A percentile compares a stretch with the other conserved stretches of the same genome.
These are phyloP conservation scores for Gossypium anomalum DNA, from an alignment of 345 rosid genomes.

Conservation along the genomic window DNA sequence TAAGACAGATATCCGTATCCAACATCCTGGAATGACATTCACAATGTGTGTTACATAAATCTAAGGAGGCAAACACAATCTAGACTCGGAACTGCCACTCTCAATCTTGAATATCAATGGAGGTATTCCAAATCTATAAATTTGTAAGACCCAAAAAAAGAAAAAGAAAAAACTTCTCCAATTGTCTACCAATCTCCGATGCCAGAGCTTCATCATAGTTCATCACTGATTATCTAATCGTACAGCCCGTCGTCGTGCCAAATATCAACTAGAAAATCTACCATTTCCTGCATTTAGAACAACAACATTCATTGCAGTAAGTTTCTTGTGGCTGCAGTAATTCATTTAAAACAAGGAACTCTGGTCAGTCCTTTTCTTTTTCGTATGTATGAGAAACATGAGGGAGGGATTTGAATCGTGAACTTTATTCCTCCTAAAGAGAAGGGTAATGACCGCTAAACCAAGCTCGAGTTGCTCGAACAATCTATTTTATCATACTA, in stretches of 20 bases:
- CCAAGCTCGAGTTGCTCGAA: background rate
- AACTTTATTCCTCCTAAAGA: background rate
- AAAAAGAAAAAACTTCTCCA: background rate
- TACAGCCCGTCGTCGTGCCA: slow-evolving; percentile 85
- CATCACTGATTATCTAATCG: slow-evolving; percentile 39
- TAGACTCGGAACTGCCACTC: background rate
- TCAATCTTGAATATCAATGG: slow-evolving; percentile 4
- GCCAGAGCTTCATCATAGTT: background rate
- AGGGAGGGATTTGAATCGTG: background rate
- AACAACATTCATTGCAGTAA: background rate
- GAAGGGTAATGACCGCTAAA: background rate
- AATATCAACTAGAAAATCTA: slow-evolving; percentile 83
- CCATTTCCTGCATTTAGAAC: slow-evolving; percentile 73
- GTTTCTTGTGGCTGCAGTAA: background rate
- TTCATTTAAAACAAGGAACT: background rate
- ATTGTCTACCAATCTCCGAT: background rate
- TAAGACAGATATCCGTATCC: background rate
- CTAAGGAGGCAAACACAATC: background rate
- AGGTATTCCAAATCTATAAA: background rate
- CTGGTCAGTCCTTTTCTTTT: background rate
- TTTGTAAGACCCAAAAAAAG: background rate
- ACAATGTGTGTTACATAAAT: background rate
- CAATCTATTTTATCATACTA: background rate
- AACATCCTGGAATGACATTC: background rate
- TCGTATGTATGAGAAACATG: background rate